phyloP scores from a whole-genome alignment of 2,329 filamentous ascomycete species.

The Rhynchosporium secalis region DNA sequence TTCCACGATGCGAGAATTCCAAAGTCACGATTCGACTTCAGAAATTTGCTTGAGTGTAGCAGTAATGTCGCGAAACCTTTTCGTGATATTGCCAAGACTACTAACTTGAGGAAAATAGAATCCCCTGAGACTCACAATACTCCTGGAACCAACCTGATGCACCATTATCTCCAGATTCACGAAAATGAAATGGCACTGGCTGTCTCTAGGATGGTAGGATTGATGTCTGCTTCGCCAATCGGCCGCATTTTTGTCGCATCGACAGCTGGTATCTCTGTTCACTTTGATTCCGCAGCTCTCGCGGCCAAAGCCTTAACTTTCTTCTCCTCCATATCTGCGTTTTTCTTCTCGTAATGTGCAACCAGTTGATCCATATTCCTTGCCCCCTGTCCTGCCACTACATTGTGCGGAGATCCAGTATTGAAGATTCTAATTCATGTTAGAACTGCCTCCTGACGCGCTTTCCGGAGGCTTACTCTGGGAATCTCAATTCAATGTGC shows the following conservation, averaged over 20 bases:
- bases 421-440: slow-evolving; percentile 59
- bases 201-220: no score
- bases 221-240: no score
- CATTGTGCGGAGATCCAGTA: slow-evolving; percentile 61
- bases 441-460: slow-evolving; percentile 7
- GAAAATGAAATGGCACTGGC: no score
- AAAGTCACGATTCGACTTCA: no score
- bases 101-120: no score
- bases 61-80: no score
- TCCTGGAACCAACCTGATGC: no score
- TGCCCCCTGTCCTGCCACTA: slow-evolving; percentile 57
- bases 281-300: slow-evolving; percentile 18
- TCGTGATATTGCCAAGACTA: no score
- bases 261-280: slow-evolving; percentile 29
- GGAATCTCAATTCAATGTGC: slow-evolving; percentile 57
- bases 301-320: slow-evolving; percentile 46
- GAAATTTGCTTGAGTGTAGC: no score
- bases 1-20: no score
- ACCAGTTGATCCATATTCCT: slow-evolving; percentile 60
- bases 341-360: slow-evolving; percentile 61
- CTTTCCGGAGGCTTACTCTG: slow-evolving; percentile 56
- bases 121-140: no score
- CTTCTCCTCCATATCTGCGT: slow-evolving; percentile 55
- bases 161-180: no score
- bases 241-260: slow-evolving; percentile 18